Evolutionary conservation across 139 green algal genomes (phyloP), one percentile per base, ranked within the genome.

Genomic region (Monoraphidium neglectum): DNA sequence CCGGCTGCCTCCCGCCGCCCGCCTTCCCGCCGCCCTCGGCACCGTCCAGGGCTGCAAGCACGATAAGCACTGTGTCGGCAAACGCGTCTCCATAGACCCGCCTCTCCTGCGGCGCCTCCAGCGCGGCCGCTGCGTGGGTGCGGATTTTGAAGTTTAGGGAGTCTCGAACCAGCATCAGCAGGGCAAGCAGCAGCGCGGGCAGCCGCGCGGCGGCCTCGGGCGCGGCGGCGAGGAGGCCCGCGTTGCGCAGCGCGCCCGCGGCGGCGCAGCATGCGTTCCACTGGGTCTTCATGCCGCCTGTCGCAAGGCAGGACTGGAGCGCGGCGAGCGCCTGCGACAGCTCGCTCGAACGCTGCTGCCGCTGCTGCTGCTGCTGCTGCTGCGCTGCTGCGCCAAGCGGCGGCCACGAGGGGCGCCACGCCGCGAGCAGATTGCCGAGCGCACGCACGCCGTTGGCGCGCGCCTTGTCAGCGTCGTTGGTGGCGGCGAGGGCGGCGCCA

Each of bases 121-220:
- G 74, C 2, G 87, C 86, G 2, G 82, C 78, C 3, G 87, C 84
- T 4, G 89, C 89, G 65, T 91, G 87, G 23, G 80, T 90, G 43
- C 87, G 83, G 47, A 92, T 88, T 76, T 94, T 94, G 75, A 86
- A 92, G 68, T 94, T 94, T 40, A 40, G 65, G 70, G 75, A 85
- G 70, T 92, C 88, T 0, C 87, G 65, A 32, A 94, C 80, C 12
- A 94, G 81, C 77, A 91, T 83, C 13, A 88, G 43, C 13, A 92
- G 78, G 60, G 87, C 70, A 37, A 84, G 71, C 64, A 92, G 74
- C 54, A 92, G 53, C 62, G 57, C 47, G 21, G 70, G 46, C 1
- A 72, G 2, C 15, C 60, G 64, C 16, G 53, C 33, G 18, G 32
- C 33, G 15, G 79, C 74, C 72, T 66, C 43, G 64, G 6, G 38